Conservation (phyloP, 441 rosid species). For the Gossypium schwendimanii region DNA sequence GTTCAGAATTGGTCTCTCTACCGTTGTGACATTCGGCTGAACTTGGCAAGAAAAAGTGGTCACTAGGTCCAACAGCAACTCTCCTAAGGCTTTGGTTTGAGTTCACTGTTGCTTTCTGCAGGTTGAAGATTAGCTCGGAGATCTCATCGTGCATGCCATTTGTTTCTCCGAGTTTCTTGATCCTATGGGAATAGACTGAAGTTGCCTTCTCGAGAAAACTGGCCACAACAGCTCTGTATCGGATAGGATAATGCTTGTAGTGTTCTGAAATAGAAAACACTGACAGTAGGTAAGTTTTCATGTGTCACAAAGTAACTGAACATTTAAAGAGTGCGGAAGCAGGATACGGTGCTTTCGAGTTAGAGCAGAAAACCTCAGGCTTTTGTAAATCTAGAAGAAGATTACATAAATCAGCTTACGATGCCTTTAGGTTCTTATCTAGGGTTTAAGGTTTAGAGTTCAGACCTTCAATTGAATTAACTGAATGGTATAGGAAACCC, state of each 20-base stretch:
- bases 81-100: constrained; percentile 81
- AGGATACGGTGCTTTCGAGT: neutral
- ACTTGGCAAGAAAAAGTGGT: constrained; percentile 74
- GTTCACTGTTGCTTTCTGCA: constrained; percentile 73
- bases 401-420: neutral
- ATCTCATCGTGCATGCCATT: constrained; percentile 54
- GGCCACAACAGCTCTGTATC: constrained; percentile 62
- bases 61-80: constrained; percentile 69
- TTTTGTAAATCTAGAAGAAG: neutral
- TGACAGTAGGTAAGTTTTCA: constrained; percentile 6
- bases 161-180: constrained; percentile 55
- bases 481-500: neutral
- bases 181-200: constrained; percentile 44
- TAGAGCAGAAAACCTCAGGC: neutral
- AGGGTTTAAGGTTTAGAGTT: neutral
- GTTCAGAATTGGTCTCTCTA: constrained; percentile 32
- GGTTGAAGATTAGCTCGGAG: constrained; percentile 69
- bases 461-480: neutral
- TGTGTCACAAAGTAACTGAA: neutral
- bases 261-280: constrained; percentile 52
- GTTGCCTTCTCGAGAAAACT: constrained; percentile 61
- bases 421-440: neutral
- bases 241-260: constrained; percentile 62
- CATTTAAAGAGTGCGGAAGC: neutral
- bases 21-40: constrained; percentile 38